Conservation (phyloP, 2,329 filamentous ascomycete genomes). For the Calonectria crousiana region DNA sequence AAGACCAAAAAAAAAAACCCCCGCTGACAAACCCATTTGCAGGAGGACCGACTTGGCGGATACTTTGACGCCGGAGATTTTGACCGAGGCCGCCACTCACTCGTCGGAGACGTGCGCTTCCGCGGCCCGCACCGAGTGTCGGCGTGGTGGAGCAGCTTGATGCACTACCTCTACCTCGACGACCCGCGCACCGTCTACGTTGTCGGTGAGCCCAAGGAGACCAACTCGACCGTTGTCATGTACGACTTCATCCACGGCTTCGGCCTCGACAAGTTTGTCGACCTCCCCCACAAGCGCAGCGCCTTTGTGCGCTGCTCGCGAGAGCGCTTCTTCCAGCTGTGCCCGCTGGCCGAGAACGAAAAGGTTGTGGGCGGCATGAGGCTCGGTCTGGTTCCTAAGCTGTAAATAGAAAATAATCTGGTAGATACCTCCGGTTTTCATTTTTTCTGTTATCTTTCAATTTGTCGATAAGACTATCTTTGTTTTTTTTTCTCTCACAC, state of each 20-base stretch:
- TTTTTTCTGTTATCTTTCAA: constrained; percentile 9
- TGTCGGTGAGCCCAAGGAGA: constrained; percentile 79
- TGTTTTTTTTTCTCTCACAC: not conserved
- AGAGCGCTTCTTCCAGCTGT: constrained; percentile 78
- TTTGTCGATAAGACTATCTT: not conserved
- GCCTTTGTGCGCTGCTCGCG: constrained; percentile 74
- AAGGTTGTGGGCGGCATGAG: constrained; percentile 67
- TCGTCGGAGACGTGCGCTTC: constrained; percentile 70
- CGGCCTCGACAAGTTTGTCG: constrained; percentile 78
- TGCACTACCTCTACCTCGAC: constrained; percentile 74
- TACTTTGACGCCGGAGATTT: constrained; percentile 69
- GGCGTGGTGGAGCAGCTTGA: constrained; percentile 72
- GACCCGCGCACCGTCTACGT: constrained; percentile 68
- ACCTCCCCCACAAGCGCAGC: constrained; percentile 78
- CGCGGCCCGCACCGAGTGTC: constrained; percentile 71
- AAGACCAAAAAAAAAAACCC: not conserved
- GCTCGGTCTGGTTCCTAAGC: constrained; percentile 66
- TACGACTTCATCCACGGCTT: constrained; percentile 83
- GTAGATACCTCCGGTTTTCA: constrained; percentile 7
- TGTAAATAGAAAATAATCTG: constrained; percentile 49
- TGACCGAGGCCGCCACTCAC: constrained; percentile 69
- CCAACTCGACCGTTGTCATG: constrained; percentile 76
- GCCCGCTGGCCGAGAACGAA: constrained; percentile 68
- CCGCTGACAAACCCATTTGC: constrained; percentile 11
- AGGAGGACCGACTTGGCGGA: constrained; percentile 68